Conservation (phyloP, 1,284 basidiomycete genomes). For the Tilletia setariae region DNA sequence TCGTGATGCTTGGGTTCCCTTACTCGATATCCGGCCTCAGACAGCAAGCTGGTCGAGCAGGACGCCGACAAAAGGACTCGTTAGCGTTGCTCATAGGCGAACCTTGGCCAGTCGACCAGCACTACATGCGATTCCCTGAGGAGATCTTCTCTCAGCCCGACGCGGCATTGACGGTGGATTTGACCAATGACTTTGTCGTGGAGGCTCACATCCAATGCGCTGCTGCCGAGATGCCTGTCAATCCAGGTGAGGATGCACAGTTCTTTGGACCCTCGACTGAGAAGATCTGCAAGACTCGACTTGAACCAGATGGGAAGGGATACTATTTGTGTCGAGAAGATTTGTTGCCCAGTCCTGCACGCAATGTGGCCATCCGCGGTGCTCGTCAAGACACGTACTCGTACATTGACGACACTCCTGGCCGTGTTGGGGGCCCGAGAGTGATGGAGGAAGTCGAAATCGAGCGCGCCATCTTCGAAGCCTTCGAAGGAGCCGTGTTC, state of each 20-base stretch:
- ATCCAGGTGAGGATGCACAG: conserved; percentile 62
- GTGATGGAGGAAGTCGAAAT: conserved; percentile 82
- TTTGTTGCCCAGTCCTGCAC: conserved; percentile 72
- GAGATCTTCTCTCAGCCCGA: conserved; percentile 56
- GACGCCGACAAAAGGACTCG: conserved; percentile 75
- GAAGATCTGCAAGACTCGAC: conserved; percentile 62
- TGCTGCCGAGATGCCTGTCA: conserved; percentile 78
- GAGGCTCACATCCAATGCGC: conserved; percentile 87
- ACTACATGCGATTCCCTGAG: conserved; percentile 70
- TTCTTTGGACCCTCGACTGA: conserved; percentile 68
- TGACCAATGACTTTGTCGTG: conserved; percentile 71
- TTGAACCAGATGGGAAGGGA: conserved; percentile 63
- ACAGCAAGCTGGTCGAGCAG: conserved; percentile 85
- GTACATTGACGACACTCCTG: conserved; percentile 66
- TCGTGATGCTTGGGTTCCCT: conserved; percentile 84
- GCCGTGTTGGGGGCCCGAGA: conserved; percentile 56
- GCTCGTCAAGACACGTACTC: conserved; percentile 74
- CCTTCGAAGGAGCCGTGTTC: conserved; percentile 61
- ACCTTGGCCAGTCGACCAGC: conserved; percentile 69
- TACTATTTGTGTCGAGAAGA: conserved; percentile 77
- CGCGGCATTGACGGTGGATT: conserved; percentile 69
- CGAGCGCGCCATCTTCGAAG: conserved; percentile 78
- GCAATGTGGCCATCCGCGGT: conserved; percentile 72
- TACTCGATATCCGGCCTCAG: conserved; percentile 63
- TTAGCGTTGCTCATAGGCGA: conserved; percentile 76